Evolutionary conservation across 164 flowering plant species (phyloP).

Genomic region (Liquidambar formosana): DNA sequence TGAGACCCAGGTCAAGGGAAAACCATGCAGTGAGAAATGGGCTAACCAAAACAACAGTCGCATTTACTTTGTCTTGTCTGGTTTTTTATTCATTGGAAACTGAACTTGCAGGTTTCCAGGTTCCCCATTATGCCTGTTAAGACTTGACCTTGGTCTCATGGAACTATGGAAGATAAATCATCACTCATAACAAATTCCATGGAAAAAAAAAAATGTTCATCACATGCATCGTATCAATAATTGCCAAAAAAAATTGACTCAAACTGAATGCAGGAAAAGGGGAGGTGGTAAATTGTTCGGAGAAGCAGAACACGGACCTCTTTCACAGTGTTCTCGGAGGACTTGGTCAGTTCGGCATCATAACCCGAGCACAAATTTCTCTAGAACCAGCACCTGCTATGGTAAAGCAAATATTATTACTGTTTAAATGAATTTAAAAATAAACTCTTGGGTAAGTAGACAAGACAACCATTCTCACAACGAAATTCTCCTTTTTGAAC

Average conservation of each 20-base stretch:
- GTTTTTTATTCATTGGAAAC: slow-evolving; percentile 2
- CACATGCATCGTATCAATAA: slow-evolving; percentile 4
- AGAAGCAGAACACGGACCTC: slow-evolving; percentile 45
- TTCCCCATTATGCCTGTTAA: background rate
- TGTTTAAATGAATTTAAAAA: background rate
- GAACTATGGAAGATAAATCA: background rate
- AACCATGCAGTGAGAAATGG: background rate
- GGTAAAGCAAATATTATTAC: slow-evolving; percentile 32
- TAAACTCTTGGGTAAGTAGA: background rate
- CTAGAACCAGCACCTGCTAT: slow-evolving; percentile 54
- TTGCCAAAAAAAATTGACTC: slow-evolving; percentile 11
- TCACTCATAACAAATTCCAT: background rate
- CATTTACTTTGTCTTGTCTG: slow-evolving; percentile 5
- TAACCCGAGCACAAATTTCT: slow-evolving; percentile 54
- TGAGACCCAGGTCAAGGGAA: slow-evolving; percentile 4
- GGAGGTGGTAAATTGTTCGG: slow-evolving; percentile 50
- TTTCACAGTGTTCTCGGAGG: slow-evolving; percentile 67
- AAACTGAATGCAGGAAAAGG: slow-evolving; percentile 54
- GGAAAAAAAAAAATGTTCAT: background rate
- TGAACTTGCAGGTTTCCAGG: background rate
- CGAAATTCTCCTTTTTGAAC: slow-evolving; percentile 16
- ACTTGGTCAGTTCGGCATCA: slow-evolving; percentile 68
- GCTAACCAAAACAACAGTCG: background rate
- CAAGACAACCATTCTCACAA: background rate
- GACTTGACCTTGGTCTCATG: background rate